Base-by-base conservation (phyloP, 176 grass and related monocot species). In the Paspalum notatum region DNA sequence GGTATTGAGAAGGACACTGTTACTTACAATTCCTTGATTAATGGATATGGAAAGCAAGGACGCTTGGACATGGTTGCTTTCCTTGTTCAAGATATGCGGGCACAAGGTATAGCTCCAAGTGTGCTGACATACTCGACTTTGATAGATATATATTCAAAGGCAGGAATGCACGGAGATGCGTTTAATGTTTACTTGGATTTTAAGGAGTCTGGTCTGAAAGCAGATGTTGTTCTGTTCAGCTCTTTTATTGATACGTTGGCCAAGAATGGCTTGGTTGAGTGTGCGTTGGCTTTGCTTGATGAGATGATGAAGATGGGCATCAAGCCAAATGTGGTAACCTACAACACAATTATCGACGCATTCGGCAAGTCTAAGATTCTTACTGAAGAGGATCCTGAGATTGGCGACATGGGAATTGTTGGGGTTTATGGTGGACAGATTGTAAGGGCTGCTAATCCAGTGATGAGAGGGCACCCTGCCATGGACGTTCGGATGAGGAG, bases 141-240 rank as follows among this genome's bases (percentile, higher is more conserved):
- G 75, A 99, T 99, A 54, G 96, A 99, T 88, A 95, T 95, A 18
- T 99, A 99, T 83, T 99, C 92, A 42, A 98, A 99, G 68, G 88
- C 92, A 64, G 92, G 96, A 57, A 87, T 99, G 92, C 94, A 99
- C 48, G 96, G 88, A 57, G 90, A 99, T 89, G 96, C 96, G 57
- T 94, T 94, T 58, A 99, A 90, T 88, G 90, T 89, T 45, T 99
- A 95, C 76, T 80, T 99, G 62, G 92, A 95, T 77, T 99, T 99
- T 81, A 99, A 92, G 72, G 90, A 95, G 38, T 99, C 96, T 22
- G 92, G 96, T 27, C 80, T 99, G 21, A 99, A 95, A 79, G 86
- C 96, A 1, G 96, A 99, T 72, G 96, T 99, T 50, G 96, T 99
- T 61, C 84, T 99, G 59, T 99, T 95, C 72, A 99, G 96, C 80